A percentile compares a stretch with the other conserved stretches of the same genome.
Evolutionary conservation across 75 land plant genomes (phyloP).

Genomic region (Sequoia sempervirens): DNA sequence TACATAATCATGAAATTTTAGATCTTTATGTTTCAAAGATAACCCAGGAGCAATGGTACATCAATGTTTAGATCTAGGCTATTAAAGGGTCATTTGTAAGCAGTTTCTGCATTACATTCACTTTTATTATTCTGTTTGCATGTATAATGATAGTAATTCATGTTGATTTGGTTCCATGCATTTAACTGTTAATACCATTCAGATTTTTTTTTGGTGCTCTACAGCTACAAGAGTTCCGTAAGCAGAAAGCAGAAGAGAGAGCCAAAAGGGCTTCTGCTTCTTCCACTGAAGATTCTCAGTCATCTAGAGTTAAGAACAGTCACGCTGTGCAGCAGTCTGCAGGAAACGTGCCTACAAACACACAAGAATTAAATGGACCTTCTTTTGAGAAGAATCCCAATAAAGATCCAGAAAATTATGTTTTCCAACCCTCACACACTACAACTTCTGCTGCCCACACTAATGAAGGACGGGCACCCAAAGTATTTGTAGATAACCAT

Average conservation of each 20-base stretch:
- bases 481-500: background rate
- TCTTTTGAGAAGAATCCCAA: background rate
- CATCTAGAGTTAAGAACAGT: slow-evolving; percentile 10
- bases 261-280: slow-evolving; percentile 37
- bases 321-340: slow-evolving; percentile 4
- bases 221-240: slow-evolving; percentile 59
- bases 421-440: background rate
- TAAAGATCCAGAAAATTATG: background rate
- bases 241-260: slow-evolving; percentile 49
- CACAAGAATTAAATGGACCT: background rate
- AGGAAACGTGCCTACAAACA: background rate
- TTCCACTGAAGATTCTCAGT: slow-evolving; percentile 13
- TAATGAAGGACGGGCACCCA: background rate
- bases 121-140: background rate
- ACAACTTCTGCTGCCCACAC: background rate
- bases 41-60: background rate
- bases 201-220: background rate
- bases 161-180: background rate
- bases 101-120: background rate
- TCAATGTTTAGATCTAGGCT: background rate
- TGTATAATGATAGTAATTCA: background rate
- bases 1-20: background rate
- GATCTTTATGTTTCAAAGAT: background rate
- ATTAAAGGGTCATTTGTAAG: background rate
- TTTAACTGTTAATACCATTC: background rate